phyloP scores from a whole-genome alignment of 345 rosid genomes.

The Nasturtium officinale region DNA sequence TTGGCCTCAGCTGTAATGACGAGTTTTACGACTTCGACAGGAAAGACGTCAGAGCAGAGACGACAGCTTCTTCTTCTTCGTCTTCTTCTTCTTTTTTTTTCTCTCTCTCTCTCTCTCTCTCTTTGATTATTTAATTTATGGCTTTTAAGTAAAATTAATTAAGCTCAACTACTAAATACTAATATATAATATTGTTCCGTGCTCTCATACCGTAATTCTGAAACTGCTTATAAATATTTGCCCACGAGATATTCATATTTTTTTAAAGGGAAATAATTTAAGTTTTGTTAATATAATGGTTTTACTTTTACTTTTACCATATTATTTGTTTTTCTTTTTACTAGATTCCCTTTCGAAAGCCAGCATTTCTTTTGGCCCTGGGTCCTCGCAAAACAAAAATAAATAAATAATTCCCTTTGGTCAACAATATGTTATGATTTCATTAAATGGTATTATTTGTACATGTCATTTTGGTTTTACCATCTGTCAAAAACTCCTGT shows the following conservation, averaged over 20 bases:
- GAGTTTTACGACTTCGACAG: slow-evolving; percentile 47
- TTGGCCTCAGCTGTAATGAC: slow-evolving; percentile 43
- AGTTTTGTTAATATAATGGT: not conserved
- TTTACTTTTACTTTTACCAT: no score
- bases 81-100: not conserved
- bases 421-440: slow-evolving; percentile 23
- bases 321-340: not conserved
- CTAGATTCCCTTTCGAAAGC: slow-evolving; percentile 21
- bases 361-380: slow-evolving; percentile 27
- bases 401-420: not conserved
- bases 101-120: not conserved
- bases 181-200: slow-evolving; percentile 20
- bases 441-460: not conserved
- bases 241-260: not conserved
- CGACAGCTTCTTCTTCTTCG: slow-evolving; percentile 24
- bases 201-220: not conserved
- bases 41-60: slow-evolving; percentile 41
- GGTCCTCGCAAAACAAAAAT: not conserved
- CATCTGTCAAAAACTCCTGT: not conserved
- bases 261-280: not conserved
- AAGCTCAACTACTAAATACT: slow-evolving; percentile 34
- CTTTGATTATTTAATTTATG: not conserved
- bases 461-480: not conserved
- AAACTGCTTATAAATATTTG: slow-evolving; percentile 2
- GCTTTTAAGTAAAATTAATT: slow-evolving; percentile 30